A percentile compares a stretch with the other conserved stretches of the same genome.
Conservation (phyloP, 2,329 filamentous ascomycete genomes). For the Botrytis pseudocinerea region DNA sequence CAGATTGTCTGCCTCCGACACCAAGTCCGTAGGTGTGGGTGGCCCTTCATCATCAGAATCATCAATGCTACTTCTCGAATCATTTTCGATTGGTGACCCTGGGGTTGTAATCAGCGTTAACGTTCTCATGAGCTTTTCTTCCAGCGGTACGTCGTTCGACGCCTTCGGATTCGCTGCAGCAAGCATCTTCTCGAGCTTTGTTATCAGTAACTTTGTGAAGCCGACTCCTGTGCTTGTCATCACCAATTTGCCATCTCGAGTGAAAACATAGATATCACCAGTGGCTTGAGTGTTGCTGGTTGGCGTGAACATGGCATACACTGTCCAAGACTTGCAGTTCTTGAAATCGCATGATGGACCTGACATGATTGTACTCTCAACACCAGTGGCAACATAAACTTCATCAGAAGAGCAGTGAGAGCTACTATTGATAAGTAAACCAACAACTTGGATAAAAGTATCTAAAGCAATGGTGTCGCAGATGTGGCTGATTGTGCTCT, state of each 20-base stretch:
- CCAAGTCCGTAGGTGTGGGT: not conserved
- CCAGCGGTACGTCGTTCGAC: not conserved
- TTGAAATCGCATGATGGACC: not conserved
- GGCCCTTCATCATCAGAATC: conserved; percentile 4
- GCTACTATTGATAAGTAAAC: conserved; percentile 29
- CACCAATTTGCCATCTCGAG: conserved; percentile 2
- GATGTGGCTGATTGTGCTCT: conserved; percentile 6
- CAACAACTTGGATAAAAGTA: conserved; percentile 43
- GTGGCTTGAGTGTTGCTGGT: not conserved
- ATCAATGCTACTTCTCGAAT: conserved; percentile 9
- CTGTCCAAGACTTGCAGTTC: conserved; percentile 12
- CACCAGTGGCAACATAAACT: not conserved
- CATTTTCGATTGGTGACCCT: not conserved
- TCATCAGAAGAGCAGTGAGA: not conserved
- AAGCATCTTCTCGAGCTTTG: conserved; percentile 9
- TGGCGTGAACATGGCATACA: conserved; percentile 21
- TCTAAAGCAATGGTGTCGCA: conserved; percentile 31
- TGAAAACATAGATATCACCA: conserved; percentile 23
- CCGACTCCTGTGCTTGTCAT: not conserved
- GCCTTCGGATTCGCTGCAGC: conserved; percentile 1
- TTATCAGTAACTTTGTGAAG: conserved; percentile 14
- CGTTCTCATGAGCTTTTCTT: not conserved
- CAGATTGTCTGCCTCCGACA: not conserved
- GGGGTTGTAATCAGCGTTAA: not conserved
- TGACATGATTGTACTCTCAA: conserved; percentile 3